Percentiles rank a stretch among this genome's conserved stretches.
phyloP scores from a whole-genome alignment of 2,329 filamentous ascomycete genomes.

The Teratosphaeriaceae sp. region DNA sequence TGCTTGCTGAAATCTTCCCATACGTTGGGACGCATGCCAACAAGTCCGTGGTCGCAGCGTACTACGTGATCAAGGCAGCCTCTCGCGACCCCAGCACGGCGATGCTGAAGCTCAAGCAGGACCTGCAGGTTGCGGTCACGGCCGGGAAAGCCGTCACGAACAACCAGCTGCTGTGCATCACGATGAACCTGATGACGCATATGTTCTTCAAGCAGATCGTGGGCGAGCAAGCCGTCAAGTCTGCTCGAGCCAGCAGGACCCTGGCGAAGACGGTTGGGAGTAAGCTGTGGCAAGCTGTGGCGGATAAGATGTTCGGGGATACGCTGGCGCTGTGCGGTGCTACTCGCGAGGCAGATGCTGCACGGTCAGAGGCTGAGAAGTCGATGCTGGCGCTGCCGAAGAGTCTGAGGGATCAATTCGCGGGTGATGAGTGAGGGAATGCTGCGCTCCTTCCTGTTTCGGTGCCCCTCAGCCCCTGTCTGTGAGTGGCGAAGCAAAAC shows the following conservation, averaged over 20 bases:
- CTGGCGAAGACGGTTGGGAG: conserved; percentile 47
- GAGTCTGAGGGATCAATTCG: conserved; percentile 12
- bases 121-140: conserved; percentile 66
- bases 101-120: conserved; percentile 71
- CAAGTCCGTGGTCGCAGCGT: conserved; percentile 69
- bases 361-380: conserved; percentile 16
- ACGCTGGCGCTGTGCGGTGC: conserved; percentile 65
- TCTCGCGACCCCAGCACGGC: conserved; percentile 55
- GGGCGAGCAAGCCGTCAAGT: conserved; percentile 52
- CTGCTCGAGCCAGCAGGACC: conserved; percentile 43
- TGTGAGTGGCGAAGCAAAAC: not conserved
- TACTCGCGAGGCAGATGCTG: conserved; percentile 20
- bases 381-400: conserved; percentile 17
- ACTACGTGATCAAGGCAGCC: conserved; percentile 63
- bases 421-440: too few relatives aligned
- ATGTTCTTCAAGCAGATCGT: conserved; percentile 77
- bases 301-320: conserved; percentile 69
- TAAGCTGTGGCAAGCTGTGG: conserved; percentile 51
- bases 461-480: not conserved
- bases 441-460: conserved; percentile 1
- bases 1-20: conserved; percentile 61
- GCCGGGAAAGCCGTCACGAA: conserved; percentile 65
- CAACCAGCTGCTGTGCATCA: conserved; percentile 72
- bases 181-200: conserved; percentile 77
- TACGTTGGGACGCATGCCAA: conserved; percentile 65